These are phyloP conservation scores for Starmerella ratchasimensis DNA, from an alignment of 805 yeast genomes.

Conservation along the genomic window DNA sequence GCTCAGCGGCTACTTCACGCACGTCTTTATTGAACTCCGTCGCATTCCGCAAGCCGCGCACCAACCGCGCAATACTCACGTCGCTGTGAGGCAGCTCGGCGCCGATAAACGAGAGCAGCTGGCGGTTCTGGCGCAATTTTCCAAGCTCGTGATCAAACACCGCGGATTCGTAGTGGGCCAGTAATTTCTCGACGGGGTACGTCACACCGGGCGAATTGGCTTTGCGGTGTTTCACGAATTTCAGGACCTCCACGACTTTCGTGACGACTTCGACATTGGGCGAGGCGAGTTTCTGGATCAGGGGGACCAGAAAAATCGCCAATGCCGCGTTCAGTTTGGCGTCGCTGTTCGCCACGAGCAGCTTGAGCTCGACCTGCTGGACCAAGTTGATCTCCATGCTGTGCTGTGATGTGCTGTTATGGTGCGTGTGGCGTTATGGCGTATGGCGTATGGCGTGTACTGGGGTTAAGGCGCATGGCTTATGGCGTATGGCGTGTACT, in stretches of 20 bases:
- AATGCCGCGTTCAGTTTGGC: conserved; percentile 49
- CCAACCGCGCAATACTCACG: not conserved
- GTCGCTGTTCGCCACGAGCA: conserved; percentile 53
- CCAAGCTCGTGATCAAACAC: not conserved
- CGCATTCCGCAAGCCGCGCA: conserved; percentile 5
- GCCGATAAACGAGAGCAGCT: conserved; percentile 8
- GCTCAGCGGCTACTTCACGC: conserved; percentile 6
- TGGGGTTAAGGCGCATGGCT: too few species aligned
- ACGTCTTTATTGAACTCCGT: not conserved
- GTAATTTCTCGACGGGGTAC: conserved; percentile 49
- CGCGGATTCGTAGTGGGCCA: conserved; percentile 24
- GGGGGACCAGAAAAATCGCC: conserved; percentile 55
- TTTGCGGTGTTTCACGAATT: conserved; percentile 38
- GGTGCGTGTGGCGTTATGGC: too few species aligned
- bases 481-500: too few species aligned
- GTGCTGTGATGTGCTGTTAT: too few species aligned
- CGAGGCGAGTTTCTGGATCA: conserved; percentile 66
- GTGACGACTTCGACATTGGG: conserved; percentile 50
- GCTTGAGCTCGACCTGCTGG: conserved; percentile 13
- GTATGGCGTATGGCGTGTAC: too few species aligned
- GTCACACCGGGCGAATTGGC: conserved; percentile 5
- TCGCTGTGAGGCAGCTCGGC: not conserved
- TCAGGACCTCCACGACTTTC: conserved; percentile 52
- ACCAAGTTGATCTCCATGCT: conserved; percentile 11
- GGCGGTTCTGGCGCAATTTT: conserved; percentile 7